phyloP scores from a whole-genome alignment of 768 basidiomycete species.

The Tephrocybe sp. region DNA sequence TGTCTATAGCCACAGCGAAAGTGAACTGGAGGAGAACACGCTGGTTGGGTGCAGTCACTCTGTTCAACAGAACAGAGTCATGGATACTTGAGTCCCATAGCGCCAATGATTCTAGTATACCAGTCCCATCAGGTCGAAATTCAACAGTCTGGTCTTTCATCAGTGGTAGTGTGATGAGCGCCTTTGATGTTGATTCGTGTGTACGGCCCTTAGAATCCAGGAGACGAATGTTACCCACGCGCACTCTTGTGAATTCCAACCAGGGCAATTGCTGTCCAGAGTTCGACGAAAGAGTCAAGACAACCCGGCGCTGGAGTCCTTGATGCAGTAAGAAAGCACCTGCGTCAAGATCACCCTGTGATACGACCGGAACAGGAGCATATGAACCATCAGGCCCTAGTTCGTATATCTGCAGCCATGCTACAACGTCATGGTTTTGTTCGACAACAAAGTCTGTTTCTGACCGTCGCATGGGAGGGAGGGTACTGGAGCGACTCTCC shows the following conservation, averaged over 20 bases:
- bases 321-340: constrained; percentile 90
- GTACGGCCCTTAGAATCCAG: constrained; percentile 81
- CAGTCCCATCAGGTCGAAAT: constrained; percentile 84
- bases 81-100: constrained; percentile 95
- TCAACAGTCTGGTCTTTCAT: constrained; percentile 69
- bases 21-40: constrained; percentile 75
- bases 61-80: constrained; percentile 81
- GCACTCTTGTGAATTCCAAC: constrained; percentile 73
- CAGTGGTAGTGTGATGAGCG: constrained; percentile 70
- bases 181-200: constrained; percentile 73
- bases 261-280: constrained; percentile 90
- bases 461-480: constrained; percentile 84
- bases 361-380: constrained; percentile 76
- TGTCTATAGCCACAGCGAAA: constrained; percentile 81
- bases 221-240: constrained; percentile 80
- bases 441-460: constrained; percentile 90
- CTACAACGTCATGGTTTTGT: constrained; percentile 88
- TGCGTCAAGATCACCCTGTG: constrained; percentile 71
- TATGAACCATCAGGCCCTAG: constrained; percentile 84
- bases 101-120: constrained; percentile 62
- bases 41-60: constrained; percentile 75
- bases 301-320: constrained; percentile 84
- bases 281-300: constrained; percentile 75
- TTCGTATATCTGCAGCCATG: constrained; percentile 84
- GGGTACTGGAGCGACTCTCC: constrained; percentile 38